Evolutionary conservation across 164 flowering plant genomes (phyloP), one percentile per base, ranked within the genome.

Genomic region (Umbilicus rupestris): DNA sequence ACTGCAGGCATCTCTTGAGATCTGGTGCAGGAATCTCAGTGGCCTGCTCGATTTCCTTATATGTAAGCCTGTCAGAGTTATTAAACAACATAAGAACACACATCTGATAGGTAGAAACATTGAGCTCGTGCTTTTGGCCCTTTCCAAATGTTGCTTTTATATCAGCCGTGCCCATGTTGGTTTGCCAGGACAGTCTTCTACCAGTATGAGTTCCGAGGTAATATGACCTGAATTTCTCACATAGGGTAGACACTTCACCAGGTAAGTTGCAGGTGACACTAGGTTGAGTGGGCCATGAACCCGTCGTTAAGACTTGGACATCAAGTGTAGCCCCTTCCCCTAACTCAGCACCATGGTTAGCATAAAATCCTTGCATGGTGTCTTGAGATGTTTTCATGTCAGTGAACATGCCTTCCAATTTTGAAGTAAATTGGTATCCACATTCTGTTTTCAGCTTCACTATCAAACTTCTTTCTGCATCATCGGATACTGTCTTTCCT

Each of bases 361-460:
- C 63, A 68, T 75, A 66, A 74, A 81, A 81, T 1, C 76, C 82
- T 30, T 76, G 81, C 82, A 81, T 77, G 0, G 78, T 78, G 29
- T 81, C 84, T 66, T 78, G 84, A 44, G 97, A 93, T 44, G 96
- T 93, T 73, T 85, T 93, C 97, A 93, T 90, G 80, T 93, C 97
- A 0, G 82, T 81, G 57, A 81, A 81, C 84, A 81, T 81, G 65
- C 84, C 84, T 72, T 81, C 84, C 66, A 81, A 70, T 58, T 81
- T 81, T 26, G 80, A 81, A 35, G 82, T 81, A 62, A 81, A 81
- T 30, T 81, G 84, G 64, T 81, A 81, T 0, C 84, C 84, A 49
- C 84, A 81, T 49, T 81, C 82, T n/a, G 84, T 81, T 73, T 81
- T 81, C 45, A 81, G 82, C 74, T 81, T 81, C 30, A 81, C 80